phyloP scores from a whole-genome alignment of 2,329 filamentous ascomycete genomes.

The Fusarium duplospermum region DNA sequence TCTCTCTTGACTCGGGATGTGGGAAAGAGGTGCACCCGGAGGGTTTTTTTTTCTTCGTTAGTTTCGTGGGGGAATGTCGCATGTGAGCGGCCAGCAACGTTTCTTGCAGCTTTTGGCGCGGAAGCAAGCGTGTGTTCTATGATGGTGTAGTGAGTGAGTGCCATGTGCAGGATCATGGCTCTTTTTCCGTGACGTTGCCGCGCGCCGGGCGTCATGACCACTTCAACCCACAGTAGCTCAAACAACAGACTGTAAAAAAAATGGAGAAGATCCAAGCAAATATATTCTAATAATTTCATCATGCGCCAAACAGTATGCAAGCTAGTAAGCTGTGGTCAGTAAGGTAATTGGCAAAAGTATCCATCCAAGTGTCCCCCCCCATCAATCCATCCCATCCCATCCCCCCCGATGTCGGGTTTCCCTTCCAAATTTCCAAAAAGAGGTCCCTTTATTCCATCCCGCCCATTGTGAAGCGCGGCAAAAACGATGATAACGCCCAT shows the following conservation, averaged over 20 bases:
- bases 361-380: neutral
- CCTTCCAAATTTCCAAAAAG: neutral
- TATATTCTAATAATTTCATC: conserved; percentile 35
- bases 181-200: neutral
- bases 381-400: neutral
- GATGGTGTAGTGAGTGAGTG: neutral
- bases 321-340: conserved; percentile 28
- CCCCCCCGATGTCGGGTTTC: conserved; percentile 1
- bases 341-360: conserved; percentile 8
- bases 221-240: neutral
- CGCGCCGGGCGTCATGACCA: neutral
- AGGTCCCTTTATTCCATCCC: neutral
- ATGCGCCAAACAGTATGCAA: conserved; percentile 41
- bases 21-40: neutral
- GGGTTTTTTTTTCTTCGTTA: neutral
- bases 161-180: neutral
- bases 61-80: neutral
- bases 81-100: conserved; percentile 5
- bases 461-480: conserved; percentile 14
- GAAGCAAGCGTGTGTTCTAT: neutral
- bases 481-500: conserved; percentile 33
- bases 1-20: neutral
- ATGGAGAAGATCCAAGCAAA: neutral
- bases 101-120: conserved; percentile 3
- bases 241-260: neutral